Evolutionary conservation across 129 eudicot species (phyloP).

Genomic region (Centrapalus pauciflorus): DNA sequence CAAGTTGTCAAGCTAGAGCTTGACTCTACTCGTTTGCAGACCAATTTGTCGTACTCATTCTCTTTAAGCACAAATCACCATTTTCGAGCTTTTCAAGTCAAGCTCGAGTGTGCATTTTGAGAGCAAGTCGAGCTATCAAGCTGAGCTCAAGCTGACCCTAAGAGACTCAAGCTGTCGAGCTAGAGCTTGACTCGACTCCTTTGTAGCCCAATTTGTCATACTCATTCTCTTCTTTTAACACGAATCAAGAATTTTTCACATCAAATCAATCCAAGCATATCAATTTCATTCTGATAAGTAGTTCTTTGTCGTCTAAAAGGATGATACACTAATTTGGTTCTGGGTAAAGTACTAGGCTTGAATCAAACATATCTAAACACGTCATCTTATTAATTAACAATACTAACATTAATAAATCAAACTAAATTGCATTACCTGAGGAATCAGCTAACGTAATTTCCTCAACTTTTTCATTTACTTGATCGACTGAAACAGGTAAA

Average conservation of each 20-base stretch:
- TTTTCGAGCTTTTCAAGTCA: too few species aligned
- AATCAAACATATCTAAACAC: slow-evolving; percentile 5
- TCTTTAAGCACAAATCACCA: too few species aligned
- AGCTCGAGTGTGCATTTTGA: too few species aligned
- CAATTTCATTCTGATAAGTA: not conserved
- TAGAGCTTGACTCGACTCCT: too few species aligned
- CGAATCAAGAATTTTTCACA: not conserved
- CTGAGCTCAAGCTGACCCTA: too few species aligned
- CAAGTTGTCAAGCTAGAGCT: too few species aligned
- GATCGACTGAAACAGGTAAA: slow-evolving; percentile 19
- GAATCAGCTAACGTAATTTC: slow-evolving; percentile 26
- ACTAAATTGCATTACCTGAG: slow-evolving; percentile 15
- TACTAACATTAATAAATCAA: too few species aligned
- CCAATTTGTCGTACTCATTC: too few species aligned
- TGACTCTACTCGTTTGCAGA: too few species aligned
- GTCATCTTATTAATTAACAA: not conserved
- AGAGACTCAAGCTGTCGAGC: too few species aligned
- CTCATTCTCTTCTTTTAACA: not conserved
- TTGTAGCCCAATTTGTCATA: not conserved
- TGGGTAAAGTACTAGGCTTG: not conserved
- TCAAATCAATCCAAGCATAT: slow-evolving; percentile 6
- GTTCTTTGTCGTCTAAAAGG: not conserved
- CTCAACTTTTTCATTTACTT: slow-evolving; percentile 22
- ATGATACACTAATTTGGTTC: not conserved
- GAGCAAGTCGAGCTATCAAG: too few species aligned